phyloP scores from a whole-genome alignment of 2,329 filamentous ascomycete species.

The Aspergillus tamarii region DNA sequence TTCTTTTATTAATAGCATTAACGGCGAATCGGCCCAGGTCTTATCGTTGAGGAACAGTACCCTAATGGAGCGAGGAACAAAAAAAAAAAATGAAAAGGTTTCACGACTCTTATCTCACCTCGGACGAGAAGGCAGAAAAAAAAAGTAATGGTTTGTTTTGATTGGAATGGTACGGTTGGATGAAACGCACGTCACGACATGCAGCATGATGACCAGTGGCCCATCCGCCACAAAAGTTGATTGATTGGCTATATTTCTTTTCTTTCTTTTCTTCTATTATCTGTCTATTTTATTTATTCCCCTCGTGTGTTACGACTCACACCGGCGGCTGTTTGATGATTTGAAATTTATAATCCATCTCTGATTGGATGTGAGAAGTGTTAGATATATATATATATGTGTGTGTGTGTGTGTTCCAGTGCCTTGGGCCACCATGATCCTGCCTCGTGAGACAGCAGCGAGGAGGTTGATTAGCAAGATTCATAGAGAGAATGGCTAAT shows the following conservation, averaged over 20 bases:
- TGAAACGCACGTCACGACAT: constrained; percentile 23
- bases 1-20: constrained; percentile 23
- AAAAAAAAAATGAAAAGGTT: constrained; percentile 8
- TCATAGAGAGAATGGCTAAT: constrained; percentile 1
- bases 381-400: neutral
- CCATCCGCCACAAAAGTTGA: constrained; percentile 14
- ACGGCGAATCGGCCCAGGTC: constrained; percentile 27
- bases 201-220: constrained; percentile 16
- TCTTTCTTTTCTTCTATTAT: neutral
- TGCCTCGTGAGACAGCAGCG: neutral
- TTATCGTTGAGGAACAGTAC: constrained; percentile 21
- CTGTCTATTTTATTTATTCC: constrained; percentile 12
- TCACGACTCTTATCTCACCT: neutral
- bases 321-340: constrained; percentile 23
- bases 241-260: constrained; percentile 6
- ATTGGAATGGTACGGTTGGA: constrained; percentile 12
- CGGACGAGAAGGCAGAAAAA: neutral
- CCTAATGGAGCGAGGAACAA: constrained; percentile 17
- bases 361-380: neutral
- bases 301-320: constrained; percentile 19
- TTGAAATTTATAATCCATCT: constrained; percentile 19
- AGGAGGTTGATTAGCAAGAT: neutral
- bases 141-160: constrained; percentile 7
- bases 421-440: neutral
- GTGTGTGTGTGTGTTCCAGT: neutral